Evolutionary conservation across 805 yeast species (phyloP).

Genomic region (Aciculoconidium aculeatum): DNA sequence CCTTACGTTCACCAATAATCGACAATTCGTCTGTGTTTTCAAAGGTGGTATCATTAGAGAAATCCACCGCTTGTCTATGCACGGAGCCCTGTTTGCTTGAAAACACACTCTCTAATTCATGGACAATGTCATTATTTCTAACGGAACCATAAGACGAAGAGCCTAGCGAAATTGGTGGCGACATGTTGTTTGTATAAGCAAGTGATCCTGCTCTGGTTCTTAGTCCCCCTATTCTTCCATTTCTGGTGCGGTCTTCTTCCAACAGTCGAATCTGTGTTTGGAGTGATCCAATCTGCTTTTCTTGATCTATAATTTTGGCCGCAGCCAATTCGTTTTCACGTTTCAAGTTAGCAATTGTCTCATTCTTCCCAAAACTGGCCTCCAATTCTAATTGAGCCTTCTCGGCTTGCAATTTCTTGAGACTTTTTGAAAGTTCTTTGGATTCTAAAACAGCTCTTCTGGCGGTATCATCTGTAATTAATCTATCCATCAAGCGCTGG

Average conservation of each 20-base stretch:
- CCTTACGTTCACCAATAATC: constrained; percentile 7
- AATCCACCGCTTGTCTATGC: too few species aligned
- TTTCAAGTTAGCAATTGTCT: constrained; percentile 18
- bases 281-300: constrained; percentile 19
- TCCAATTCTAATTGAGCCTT: constrained; percentile 17
- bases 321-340: constrained; percentile 16
- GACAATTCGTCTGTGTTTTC: constrained; percentile 9
- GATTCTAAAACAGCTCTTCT: constrained; percentile 29
- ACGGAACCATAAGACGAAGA: not conserved
- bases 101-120: constrained; percentile 9
- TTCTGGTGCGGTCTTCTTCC: constrained; percentile 14
- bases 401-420: constrained; percentile 18
- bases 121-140: constrained; percentile 7
- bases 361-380: constrained; percentile 16
- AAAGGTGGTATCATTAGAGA: constrained; percentile 1
- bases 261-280: constrained; percentile 17
- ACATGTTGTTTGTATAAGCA: too few species aligned
- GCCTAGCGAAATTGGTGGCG: constrained; percentile 3
- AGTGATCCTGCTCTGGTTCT: too few species aligned
- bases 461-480: constrained; percentile 31
- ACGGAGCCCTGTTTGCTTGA: too few species aligned
- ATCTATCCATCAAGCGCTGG: constrained; percentile 29
- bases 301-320: constrained; percentile 18
- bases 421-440: constrained; percentile 16
- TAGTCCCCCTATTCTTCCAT: not conserved